phyloP scores from a whole-genome alignment of 768 basidiomycete species.

The Rhizopogon rudus region DNA sequence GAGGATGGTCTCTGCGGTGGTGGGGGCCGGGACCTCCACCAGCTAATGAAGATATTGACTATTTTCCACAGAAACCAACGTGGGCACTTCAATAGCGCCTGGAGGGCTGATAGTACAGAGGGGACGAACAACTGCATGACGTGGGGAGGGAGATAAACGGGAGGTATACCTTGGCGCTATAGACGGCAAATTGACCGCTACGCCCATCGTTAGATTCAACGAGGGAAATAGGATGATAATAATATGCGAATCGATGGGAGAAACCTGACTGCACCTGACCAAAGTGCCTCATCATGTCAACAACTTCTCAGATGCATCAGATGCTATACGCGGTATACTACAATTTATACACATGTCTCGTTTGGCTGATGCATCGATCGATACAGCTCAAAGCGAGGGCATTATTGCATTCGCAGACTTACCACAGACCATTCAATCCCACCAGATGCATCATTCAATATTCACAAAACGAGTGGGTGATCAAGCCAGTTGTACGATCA shows the following conservation, averaged over 20 bases:
- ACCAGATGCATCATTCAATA: background rate
- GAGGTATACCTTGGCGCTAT: too few species aligned
- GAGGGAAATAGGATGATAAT: too few species aligned
- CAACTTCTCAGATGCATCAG: background rate
- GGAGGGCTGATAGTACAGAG: background rate
- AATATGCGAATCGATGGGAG: too few species aligned
- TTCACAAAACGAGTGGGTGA: background rate
- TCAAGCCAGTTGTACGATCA: slow-evolving; percentile 50
- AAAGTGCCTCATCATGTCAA: background rate
- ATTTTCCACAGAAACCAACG: background rate
- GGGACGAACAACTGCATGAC: background rate
- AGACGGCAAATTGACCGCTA: too few species aligned
- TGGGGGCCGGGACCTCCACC: background rate
- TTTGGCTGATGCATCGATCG: too few species aligned
- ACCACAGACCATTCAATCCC: background rate
- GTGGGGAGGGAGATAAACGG: background rate
- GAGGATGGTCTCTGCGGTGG: background rate
- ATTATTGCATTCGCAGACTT: background rate
- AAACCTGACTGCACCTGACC: background rate
- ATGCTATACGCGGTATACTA: background rate
- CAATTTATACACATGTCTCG: background rate
- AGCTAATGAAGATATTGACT: background rate
- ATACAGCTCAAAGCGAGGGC: background rate
- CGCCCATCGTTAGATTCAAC: too few species aligned
- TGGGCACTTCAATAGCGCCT: background rate